Percentiles rank a stretch among this genome's conserved stretches.
These are phyloP conservation scores for Aspergillus versicolor DNA, from an alignment of 2,329 filamentous ascomycete species.

Conservation along the genomic window DNA sequence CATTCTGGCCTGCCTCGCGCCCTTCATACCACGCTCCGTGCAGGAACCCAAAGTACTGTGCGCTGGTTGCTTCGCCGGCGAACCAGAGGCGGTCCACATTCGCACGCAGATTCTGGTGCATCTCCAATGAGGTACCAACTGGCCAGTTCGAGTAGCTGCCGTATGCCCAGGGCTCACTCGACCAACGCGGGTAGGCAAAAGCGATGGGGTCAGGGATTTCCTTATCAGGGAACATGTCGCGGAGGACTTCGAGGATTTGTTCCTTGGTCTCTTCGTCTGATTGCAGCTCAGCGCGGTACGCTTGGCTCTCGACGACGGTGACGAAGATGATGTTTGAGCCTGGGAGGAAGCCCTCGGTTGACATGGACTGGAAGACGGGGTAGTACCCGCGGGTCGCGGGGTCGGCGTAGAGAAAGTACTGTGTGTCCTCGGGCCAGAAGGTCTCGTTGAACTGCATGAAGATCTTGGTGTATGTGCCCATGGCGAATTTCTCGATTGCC, in stretches of 20 bases:
- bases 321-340: constrained; percentile 66
- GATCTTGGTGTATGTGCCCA: constrained; percentile 73
- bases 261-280: constrained; percentile 57
- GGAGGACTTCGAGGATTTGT: constrained; percentile 58
- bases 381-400: constrained; percentile 52
- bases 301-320: constrained; percentile 58
- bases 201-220: constrained; percentile 59
- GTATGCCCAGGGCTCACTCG: constrained; percentile 49
- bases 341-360: constrained; percentile 56
- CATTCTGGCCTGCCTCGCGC: constrained; percentile 41
- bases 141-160: constrained; percentile 71
- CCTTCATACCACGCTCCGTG: constrained; percentile 64
- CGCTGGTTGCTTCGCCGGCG: constrained; percentile 63
- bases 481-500: constrained; percentile 63
- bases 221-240: constrained; percentile 60
- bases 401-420: constrained; percentile 56
- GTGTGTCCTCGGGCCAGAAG: constrained; percentile 61
- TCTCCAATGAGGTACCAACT: constrained; percentile 60
- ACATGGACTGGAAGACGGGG: constrained; percentile 65
- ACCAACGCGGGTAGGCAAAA: constrained; percentile 64
- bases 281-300: constrained; percentile 60
- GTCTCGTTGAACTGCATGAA: constrained; percentile 67
- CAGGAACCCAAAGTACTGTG: constrained; percentile 65
- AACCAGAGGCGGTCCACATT: constrained; percentile 63
- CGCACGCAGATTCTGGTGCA: constrained; percentile 67